phyloP scores from a whole-genome alignment of 768 basidiomycete genomes.

The Roridomyces roridus region DNA sequence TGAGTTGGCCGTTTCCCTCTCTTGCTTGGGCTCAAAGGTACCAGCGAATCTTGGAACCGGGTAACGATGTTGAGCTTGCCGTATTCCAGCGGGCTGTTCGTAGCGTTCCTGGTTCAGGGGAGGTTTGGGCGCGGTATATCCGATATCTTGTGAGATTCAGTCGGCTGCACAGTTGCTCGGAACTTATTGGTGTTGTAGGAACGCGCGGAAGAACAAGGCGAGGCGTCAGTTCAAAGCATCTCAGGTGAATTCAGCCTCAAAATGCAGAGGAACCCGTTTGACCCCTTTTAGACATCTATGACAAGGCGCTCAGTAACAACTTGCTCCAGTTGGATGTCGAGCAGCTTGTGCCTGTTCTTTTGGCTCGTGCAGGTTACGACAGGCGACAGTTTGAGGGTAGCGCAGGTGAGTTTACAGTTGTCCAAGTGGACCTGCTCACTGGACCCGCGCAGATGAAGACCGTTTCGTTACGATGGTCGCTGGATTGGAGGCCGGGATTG shows the following conservation, averaged over 20 bases:
- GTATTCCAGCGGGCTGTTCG: slow-evolving; percentile 64
- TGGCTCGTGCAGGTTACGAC: slow-evolving; percentile 71
- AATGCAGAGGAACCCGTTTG: background rate
- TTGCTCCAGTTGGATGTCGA: slow-evolving; percentile 66
- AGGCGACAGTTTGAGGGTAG: slow-evolving; percentile 58
- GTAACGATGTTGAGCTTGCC: slow-evolving; percentile 46
- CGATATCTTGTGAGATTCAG: slow-evolving; percentile 61
- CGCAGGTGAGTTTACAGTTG: slow-evolving; percentile 38
- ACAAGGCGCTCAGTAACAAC: slow-evolving; percentile 59
- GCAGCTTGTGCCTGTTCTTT: slow-evolving; percentile 64
- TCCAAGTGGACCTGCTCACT: background rate
- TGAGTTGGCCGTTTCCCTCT: slow-evolving; percentile 38
- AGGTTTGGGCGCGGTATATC: slow-evolving; percentile 81
- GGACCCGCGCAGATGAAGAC: slow-evolving; percentile 46
- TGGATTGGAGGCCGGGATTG: slow-evolving; percentile 68
- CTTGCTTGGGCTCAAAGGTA: background rate
- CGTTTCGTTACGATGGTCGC: slow-evolving; percentile 58
- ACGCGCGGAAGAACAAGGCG: slow-evolving; percentile 41
- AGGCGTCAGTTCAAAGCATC: slow-evolving; percentile 28
- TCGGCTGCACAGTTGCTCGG: background rate
- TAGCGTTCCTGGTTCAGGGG: slow-evolving; percentile 79
- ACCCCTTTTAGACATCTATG: slow-evolving; percentile 55
- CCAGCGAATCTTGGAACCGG: slow-evolving; percentile 57
- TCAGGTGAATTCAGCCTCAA: slow-evolving; percentile 11
- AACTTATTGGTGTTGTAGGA: slow-evolving; percentile 42